Percentiles rank a stretch among this genome's conserved stretches.
Evolutionary conservation across 805 yeast species (phyloP).

Genomic region (Naumovozyma baii): DNA sequence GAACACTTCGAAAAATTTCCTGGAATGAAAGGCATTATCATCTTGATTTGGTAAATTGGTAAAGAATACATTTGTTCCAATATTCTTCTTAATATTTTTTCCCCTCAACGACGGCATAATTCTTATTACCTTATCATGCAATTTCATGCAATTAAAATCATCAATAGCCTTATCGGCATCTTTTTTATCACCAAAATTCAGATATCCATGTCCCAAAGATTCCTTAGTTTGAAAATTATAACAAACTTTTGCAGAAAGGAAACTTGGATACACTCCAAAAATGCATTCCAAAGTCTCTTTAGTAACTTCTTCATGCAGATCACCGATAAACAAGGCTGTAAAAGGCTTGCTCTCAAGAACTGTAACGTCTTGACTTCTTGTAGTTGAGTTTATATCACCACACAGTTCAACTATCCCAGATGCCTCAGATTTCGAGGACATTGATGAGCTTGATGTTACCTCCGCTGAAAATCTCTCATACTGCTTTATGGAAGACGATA

Average conservation of each 20-base stretch:
- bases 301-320: conserved; percentile 40
- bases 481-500: not conserved
- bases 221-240: conserved; percentile 41
- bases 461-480: not conserved
- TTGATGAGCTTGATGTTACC: not conserved
- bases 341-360: conserved; percentile 8
- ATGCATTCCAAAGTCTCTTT: conserved; percentile 39
- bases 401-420: conserved; percentile 4
- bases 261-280: conserved; percentile 37
- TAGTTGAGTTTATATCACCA: not conserved
- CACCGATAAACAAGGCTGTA: conserved; percentile 52
- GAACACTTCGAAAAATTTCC: conserved; percentile 41
- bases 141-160: conserved; percentile 41
- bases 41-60: conserved; percentile 34
- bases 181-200: conserved; percentile 42
- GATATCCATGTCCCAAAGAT: conserved; percentile 67
- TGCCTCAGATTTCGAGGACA: conserved; percentile 4
- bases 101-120: conserved; percentile 49
- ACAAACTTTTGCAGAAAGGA: conserved; percentile 53
- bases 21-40: conserved; percentile 29
- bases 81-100: conserved; percentile 30
- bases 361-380: not conserved
- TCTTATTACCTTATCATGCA: conserved; percentile 38
- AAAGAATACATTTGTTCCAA: conserved; percentile 44
- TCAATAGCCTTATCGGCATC: conserved; percentile 51